Evolutionary conservation across 2,329 filamentous ascomycete genomes (phyloP), one percentile per base, ranked within the genome.

Genomic region (Pseudogymnoascus sp.): DNA sequence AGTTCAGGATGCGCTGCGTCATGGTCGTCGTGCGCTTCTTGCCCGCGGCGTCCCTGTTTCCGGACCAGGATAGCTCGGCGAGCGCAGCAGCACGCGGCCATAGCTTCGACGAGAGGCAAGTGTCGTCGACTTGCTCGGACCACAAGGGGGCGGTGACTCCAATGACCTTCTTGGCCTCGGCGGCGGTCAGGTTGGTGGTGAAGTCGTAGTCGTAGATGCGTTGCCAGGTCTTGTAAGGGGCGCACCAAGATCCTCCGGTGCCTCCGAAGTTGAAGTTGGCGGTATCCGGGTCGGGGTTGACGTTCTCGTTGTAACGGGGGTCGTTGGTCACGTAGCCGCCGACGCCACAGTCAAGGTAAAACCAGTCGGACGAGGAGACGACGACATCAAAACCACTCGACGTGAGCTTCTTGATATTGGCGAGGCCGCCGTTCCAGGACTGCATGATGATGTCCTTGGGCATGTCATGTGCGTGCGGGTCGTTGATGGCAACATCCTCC

Each of bases 111-210:
- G 93, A 89, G 18, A 96, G 73, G 71, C 87, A 91, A n/a, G 84
- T 76, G 6, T 84, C 76, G 73, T 96, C 91, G 25, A 87, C 87
- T 77, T 84, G 82, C 72, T 96, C 91, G 65, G 82, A 83, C 91
- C 91, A 96, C 61, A 91, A 82, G 59, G 89, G 88, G n/a, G 87
- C 85, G 75, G 93, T 90, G 25, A 90, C 91, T 43, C 91, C 91
- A 12, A 93, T 75, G 3, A 96, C 86, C 16, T 89, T 82, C 71
- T 85, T 79, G 33, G 85, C 83, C 55, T 84, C 75, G 33, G 85
- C 79, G 6, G 75, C 75, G 0, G 87, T 82, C 8, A 96, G 79
- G 59, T 83, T 84, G 5, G 77, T 79, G 5, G 85, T 77, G 0
- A 91, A 91, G 71, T 96, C 87, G 75, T 93, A 88, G 35, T 85